Percentiles rank a stretch among this genome's conserved stretches.
Evolutionary conservation across 352 stramenopile species (phyloP).

Genomic region (Thraustochytrium striatum): DNA sequence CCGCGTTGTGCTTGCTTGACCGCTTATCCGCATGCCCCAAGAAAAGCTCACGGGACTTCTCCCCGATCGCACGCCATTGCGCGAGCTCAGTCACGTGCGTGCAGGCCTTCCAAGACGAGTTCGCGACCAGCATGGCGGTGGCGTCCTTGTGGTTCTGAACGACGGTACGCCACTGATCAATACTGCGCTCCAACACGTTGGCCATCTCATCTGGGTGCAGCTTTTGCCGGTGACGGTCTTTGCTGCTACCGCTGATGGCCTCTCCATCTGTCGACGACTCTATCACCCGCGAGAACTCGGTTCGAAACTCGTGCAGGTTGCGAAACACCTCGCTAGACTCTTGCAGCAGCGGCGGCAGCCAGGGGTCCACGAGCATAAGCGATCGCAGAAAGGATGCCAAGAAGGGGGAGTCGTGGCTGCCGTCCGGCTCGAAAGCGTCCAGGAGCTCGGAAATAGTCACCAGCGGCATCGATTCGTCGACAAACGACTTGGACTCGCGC

Average conservation of each 20-base stretch:
- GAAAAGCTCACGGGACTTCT: no score
- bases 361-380: neutral
- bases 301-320: neutral
- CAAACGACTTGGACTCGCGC: neutral
- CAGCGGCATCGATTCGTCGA: conserved; percentile 26
- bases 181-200: no score
- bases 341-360: neutral
- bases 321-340: neutral
- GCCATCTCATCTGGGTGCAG: neutral
- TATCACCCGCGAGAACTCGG: neutral
- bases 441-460: conserved; percentile 33
- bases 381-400: neutral
- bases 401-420: neutral
- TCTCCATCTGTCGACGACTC: neutral
- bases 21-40: neutral
- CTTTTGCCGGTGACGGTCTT: neutral
- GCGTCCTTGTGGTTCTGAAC: neutral
- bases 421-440: conserved; percentile 19
- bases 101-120: neutral
- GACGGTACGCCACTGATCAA: neutral
- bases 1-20: neutral
- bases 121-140: neutral
- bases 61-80: no score
- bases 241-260: neutral
- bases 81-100: no score